Evolutionary conservation across 1,284 basidiomycete species (phyloP), one percentile per base, ranked within the genome.

Genomic region (Cutaneotrichosporon sp.): DNA sequence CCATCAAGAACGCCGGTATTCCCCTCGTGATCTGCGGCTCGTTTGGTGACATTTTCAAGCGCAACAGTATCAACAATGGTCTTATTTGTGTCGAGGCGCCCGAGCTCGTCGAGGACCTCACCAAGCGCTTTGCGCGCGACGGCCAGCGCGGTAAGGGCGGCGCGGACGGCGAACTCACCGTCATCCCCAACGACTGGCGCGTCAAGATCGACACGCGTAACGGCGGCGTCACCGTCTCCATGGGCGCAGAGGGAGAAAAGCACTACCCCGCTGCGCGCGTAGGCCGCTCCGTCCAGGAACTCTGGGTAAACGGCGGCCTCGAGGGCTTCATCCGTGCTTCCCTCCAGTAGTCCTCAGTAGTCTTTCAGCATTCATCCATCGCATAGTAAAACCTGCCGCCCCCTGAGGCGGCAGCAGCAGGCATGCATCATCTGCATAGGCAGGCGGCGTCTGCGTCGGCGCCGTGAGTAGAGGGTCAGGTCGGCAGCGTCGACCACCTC

Each of bases 41-140:
- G 26, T 98, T 99, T 67, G 94, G 96, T 15, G 96, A 98, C 74
- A 97, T 98, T 64, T 99, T 97, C 81, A 97, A 98, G 79, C 85
- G 94, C 33, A 98, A 99, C 74, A 87, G 91, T 14, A 98, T 98
- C 79, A 98, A 98, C 78, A 98, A 99, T 72, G 94, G 92, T 4
- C 81, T 99, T 9, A 90, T 99, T 55, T 97, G 94, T 68, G 74
- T 97, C 47, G 94, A 97, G 76, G 89, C 84, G 53, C 91, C 92
- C 0, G 86, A 88, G 64, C 82, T 99, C 45, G 86, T 98, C 20
- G 78, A 80, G 23, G 90, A 96, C 63, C 79, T 98, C 54, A 96
- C 94, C 1, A 70, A 75, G 21, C 73, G 78, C 49, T 90, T 86
- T 69, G 86, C 84, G 0, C 83, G 82, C 68, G 84, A 84, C 51